Evolutionary conservation across 179 eudicot genomes (phyloP), one percentile per base, ranked within the genome.

Genomic region (Gypsophila paniculata): DNA sequence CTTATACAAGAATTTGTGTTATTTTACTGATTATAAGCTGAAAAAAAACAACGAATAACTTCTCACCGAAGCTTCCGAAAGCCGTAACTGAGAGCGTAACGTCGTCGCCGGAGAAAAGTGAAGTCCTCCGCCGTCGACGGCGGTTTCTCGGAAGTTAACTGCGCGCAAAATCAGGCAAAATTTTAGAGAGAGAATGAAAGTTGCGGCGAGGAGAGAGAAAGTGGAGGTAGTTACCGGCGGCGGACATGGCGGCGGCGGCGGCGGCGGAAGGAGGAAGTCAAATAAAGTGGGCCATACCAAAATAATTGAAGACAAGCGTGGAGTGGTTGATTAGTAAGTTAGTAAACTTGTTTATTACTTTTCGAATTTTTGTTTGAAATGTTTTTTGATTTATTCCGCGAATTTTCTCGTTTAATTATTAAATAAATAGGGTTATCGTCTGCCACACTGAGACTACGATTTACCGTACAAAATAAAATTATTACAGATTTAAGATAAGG

Each of bases 231-330:
- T 72, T 39, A 75, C 80, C 15, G 68, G 75, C 26, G 76, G 78
- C 52, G 60, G 71, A 15, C 76, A 79, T 73, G 76, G 69, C 66
- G 82, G 79, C 61, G 65, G 68, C 38, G 68, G 14, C 19, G 72
- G 61, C n/a, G 76, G 69, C 10, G 70, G 53, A 57, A 19, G 32
- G 57, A 26, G 3, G 59, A 62, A 26, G 69, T 63, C 58, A 64
- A 44, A 7, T 2, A 2, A 51, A 23, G 19, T 17, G 42, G 2
- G 13, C 12, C 29, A 11, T 62, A 8, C 36, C 36, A n/a, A 61
- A 1, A 1, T 29, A 29, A 29, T 29, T 29, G 4, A 29, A 29
- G 34, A 29, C n/a, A n/a, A n/a, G n/a, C n/a, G n/a, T n/a, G n/a
- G n/a, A n/a, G n/a, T n/a, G n/a, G n/a, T n/a, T n/a, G n/a, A n/a